Evolutionary conservation across 805 yeast species (phyloP), one percentile per base, ranked within the genome.

Genomic region (Wickerhamomyces mucosus): DNA sequence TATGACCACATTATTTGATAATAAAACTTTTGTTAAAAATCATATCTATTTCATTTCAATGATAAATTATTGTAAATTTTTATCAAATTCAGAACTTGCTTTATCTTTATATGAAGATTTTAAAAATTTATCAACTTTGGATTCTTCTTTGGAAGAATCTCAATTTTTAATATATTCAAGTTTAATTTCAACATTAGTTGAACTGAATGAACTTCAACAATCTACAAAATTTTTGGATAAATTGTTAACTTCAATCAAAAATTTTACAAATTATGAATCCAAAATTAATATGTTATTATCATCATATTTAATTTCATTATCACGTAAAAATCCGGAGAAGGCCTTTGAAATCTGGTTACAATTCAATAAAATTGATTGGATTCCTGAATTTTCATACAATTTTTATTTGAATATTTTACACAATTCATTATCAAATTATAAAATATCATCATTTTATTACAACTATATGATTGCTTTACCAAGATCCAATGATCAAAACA

Each of bases 171-270:
- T 77, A 20, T 78, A 77, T 45, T 54, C 72, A 1, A 51, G 59
- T 26, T 55, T 75, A 36, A 60, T 78, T 21, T 64, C 72, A 21
- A 63, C 77, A 2, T 56, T 79, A 32, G 61, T 74, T 10, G 56
- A 59, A 31, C 68, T 71, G 27, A 69, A 66, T 25, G 69, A 75
- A 39, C 40, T 63, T 22, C 57, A 60, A 7, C 42, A 66, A 25
- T 76, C 84, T 4, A 64, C 78, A 1, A 60, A 66, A 36, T 65
- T 78, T 34, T 55, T 80, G 43, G 81, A 78, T 46, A 58, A 63
- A 25, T 58, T 78, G 6, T 50, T 78, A 26, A 42, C 59, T 0
- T 68, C 69, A 27, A 63, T 63, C 42, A 61, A 60, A 43, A 44
- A 51, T 15, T 53, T 54, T 29, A 48, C 51, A 22, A 57, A 59